These are phyloP conservation scores for Collybia nuda DNA, from an alignment of 768 basidiomycete species.

Conservation along the genomic window DNA sequence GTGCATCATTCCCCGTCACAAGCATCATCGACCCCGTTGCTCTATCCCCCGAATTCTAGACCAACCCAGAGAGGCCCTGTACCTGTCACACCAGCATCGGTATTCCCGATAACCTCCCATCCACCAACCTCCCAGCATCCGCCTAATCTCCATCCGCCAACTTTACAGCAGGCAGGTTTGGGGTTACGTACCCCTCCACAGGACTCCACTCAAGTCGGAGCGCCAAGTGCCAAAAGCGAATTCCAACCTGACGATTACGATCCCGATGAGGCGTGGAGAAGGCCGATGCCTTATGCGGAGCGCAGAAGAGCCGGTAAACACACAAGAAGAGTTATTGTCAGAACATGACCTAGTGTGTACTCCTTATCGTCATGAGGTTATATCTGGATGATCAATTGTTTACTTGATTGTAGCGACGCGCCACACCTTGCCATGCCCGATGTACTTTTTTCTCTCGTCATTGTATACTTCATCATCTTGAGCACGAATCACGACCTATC, in stretches of 20 bases:
- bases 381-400: background rate
- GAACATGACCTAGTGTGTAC: constrained; percentile 28
- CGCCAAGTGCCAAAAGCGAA: constrained; percentile 33
- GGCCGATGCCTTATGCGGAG: constrained; percentile 73
- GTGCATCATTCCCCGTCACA: constrained; percentile 32
- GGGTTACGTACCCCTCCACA: constrained; percentile 48
- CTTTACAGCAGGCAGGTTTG: constrained; percentile 29
- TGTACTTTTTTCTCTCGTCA: background rate
- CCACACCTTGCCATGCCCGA: too few species aligned
- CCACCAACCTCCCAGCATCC: constrained; percentile 23
- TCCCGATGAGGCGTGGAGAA: constrained; percentile 68
- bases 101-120: constrained; percentile 31
- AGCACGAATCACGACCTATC: background rate
- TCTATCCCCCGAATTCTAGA: constrained; percentile 32
- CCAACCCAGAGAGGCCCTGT: constrained; percentile 29
- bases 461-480: background rate
- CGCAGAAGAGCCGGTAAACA: constrained; percentile 80
- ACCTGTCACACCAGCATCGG: constrained; percentile 31
- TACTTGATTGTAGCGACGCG: too few species aligned
- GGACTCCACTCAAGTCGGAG: constrained; percentile 33
- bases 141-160: constrained; percentile 35
- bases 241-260: constrained; percentile 52
- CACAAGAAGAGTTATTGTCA: constrained; percentile 69
- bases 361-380: constrained; percentile 10
- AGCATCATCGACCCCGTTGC: constrained; percentile 30